These are phyloP conservation scores for Lachnellula hyalina DNA, from an alignment of 2,329 filamentous ascomycete genomes.

Conservation along the genomic window DNA sequence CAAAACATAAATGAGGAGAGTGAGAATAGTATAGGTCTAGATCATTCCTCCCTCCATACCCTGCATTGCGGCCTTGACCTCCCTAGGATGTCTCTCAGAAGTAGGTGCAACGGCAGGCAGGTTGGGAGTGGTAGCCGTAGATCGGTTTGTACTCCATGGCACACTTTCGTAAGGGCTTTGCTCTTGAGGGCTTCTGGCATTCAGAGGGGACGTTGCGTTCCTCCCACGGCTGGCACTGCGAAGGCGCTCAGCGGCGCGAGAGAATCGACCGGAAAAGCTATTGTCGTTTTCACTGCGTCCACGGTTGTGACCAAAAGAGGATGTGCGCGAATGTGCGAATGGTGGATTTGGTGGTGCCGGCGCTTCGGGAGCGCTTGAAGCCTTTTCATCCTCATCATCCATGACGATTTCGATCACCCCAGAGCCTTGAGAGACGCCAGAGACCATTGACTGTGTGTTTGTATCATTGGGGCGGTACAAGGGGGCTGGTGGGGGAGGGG, in stretches of 20 bases:
- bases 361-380: slow-evolving; percentile 11
- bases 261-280: slow-evolving; percentile 48
- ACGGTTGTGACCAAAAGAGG: slow-evolving; percentile 43
- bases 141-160: slow-evolving; percentile 18
- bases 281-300: slow-evolving; percentile 51
- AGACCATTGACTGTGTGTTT: slow-evolving; percentile 31
- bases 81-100: slow-evolving; percentile 29
- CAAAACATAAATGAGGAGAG: neutral
- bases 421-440: slow-evolving; percentile 41
- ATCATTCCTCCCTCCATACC: slow-evolving; percentile 33
- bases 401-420: slow-evolving; percentile 63
- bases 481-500: slow-evolving; percentile 57
- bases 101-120: neutral
- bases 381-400: slow-evolving; percentile 44
- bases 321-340: slow-evolving; percentile 25
- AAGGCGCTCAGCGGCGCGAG: slow-evolving; percentile 54
- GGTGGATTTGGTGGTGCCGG: slow-evolving; percentile 36
- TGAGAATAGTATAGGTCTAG: slow-evolving; percentile 9
- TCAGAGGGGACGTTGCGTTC: slow-evolving; percentile 30
- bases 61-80: slow-evolving; percentile 27
- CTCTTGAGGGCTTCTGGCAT: slow-evolving; percentile 24
- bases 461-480: slow-evolving; percentile 38
- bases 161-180: slow-evolving; percentile 31
- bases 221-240: slow-evolving; percentile 54
- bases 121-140: slow-evolving; percentile 8